Conservation (phyloP, 1,284 basidiomycete species). For the Ganoderma resinaceum region DNA sequence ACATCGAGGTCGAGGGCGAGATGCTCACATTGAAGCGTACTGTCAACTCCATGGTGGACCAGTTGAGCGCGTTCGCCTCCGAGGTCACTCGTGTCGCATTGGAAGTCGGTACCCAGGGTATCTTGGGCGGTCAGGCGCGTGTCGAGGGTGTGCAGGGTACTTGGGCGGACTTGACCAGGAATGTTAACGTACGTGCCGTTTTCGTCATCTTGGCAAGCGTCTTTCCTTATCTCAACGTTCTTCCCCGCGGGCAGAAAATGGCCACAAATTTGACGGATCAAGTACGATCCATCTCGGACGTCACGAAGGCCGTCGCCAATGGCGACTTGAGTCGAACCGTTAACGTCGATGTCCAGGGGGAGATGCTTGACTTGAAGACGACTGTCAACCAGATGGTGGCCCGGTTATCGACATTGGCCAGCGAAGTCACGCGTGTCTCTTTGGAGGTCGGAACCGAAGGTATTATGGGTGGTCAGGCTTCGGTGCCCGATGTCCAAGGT, state of each 20-base stretch:
- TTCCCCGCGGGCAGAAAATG: conserved; percentile 65
- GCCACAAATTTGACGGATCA: conserved; percentile 95
- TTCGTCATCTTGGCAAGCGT: conserved; percentile 3
- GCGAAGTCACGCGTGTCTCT: conserved; percentile 87
- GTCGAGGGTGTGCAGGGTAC: conserved; percentile 95
- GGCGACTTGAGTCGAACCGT: conserved; percentile 92
- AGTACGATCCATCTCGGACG: conserved; percentile 96
- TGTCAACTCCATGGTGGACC: conserved; percentile 90
- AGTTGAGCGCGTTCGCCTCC: conserved; percentile 89
- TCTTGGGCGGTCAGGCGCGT: conserved; percentile 90
- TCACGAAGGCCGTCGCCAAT: conserved; percentile 95
- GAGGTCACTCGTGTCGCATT: conserved; percentile 96
- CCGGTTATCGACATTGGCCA: conserved; percentile 83
- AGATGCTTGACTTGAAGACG: conserved; percentile 94
- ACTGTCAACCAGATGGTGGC: conserved; percentile 94
- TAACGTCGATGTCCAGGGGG: conserved; percentile 95
- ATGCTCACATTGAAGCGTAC: conserved; percentile 86
- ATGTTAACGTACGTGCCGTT: conserved; percentile 74
- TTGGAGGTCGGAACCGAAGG: conserved; percentile 96
- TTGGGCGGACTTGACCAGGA: conserved; percentile 91
- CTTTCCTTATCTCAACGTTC: background rate
- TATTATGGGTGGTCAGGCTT: conserved; percentile 94
- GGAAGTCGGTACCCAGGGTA: conserved; percentile 92
- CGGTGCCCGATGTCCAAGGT: conserved; percentile 87
- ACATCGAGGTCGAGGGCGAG: conserved; percentile 93